Evolutionary conservation across 2,329 filamentous ascomycete species (phyloP).

Genomic region (Pseudofabraea citricarpa): DNA sequence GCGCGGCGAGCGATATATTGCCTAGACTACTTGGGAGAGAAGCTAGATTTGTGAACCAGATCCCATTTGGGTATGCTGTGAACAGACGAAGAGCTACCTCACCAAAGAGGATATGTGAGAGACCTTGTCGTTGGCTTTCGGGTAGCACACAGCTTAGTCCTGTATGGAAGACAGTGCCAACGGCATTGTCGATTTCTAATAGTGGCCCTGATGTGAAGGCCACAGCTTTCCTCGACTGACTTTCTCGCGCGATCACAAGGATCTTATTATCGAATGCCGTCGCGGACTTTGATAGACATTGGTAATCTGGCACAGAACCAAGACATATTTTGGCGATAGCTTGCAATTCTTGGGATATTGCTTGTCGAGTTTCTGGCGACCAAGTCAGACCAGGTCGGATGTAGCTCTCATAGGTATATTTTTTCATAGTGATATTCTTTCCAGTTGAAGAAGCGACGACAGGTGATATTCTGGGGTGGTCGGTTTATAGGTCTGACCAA

Average conservation of each 20-base stretch:
- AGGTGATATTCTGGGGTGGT: too few relatives aligned
- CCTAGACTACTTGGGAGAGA: not conserved
- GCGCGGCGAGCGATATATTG: not conserved
- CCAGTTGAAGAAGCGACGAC: too few relatives aligned
- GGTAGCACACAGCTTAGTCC: not conserved
- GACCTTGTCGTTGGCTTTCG: not conserved
- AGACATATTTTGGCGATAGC: not conserved
- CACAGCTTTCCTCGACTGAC: not conserved
- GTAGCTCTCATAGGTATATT: not conserved
- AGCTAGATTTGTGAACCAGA: not conserved
- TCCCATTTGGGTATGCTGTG: not conserved
- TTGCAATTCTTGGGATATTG: not conserved
- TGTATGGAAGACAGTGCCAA: not conserved
- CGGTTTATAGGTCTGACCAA: too few relatives aligned
- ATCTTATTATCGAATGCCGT: not conserved
- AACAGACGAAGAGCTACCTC: not conserved
- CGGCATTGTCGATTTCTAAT: not conserved
- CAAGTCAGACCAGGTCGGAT: not conserved
- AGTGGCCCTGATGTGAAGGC: not conserved
- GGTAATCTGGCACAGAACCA: not conserved
- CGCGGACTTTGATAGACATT: not conserved
- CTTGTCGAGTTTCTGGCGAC: not conserved
- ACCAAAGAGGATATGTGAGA: not conserved
- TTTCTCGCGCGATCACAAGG: not conserved
- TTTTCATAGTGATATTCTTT: not conserved